These are phyloP conservation scores for Elaeagnus macrophylla DNA, from an alignment of 306 rosid genomes.

Conservation along the genomic window DNA sequence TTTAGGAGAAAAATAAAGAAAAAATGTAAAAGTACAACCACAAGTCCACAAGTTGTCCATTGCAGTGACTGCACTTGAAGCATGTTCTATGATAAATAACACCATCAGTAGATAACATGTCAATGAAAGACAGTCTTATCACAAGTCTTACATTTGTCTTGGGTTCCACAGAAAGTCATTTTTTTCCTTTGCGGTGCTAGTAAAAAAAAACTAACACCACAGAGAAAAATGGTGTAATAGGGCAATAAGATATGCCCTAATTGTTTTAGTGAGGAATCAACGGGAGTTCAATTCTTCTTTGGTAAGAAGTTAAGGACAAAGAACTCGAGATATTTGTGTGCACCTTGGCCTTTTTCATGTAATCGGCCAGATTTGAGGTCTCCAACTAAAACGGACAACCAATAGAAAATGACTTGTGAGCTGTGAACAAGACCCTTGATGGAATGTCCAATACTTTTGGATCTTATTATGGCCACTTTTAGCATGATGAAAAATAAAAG, in stretches of 20 bases:
- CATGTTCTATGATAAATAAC: conserved; percentile 45
- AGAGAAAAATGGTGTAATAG: neutral
- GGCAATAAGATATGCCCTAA: neutral
- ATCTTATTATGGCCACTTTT: no score
- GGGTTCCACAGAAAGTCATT: conserved; percentile 77
- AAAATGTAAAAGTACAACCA: conserved; percentile 25
- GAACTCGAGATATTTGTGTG: no score
- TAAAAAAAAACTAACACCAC: conserved; percentile 8
- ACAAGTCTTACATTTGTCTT: conserved; percentile 68
- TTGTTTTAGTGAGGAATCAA: no score
- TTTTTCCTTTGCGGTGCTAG: neutral
- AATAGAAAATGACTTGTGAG: conserved; percentile 19
- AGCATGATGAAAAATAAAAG: no score
- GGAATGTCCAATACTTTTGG: conserved; percentile 18
- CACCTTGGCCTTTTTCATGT: conserved; percentile 25
- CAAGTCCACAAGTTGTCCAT: conserved; percentile 48
- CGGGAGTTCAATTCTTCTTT: no score
- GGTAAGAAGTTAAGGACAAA: no score
- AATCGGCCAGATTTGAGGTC: conserved; percentile 22
- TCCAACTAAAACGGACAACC: conserved; percentile 11
- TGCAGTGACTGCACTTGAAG: no score
- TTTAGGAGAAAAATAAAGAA: no score
- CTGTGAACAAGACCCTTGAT: conserved; percentile 19
- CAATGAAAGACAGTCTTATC: conserved; percentile 57
- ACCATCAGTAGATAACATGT: conserved; percentile 53